A percentile compares a stretch with the other conserved stretches of the same genome.
Evolutionary conservation across 805 yeast species (phyloP).

Genomic region (Millerago galiae): DNA sequence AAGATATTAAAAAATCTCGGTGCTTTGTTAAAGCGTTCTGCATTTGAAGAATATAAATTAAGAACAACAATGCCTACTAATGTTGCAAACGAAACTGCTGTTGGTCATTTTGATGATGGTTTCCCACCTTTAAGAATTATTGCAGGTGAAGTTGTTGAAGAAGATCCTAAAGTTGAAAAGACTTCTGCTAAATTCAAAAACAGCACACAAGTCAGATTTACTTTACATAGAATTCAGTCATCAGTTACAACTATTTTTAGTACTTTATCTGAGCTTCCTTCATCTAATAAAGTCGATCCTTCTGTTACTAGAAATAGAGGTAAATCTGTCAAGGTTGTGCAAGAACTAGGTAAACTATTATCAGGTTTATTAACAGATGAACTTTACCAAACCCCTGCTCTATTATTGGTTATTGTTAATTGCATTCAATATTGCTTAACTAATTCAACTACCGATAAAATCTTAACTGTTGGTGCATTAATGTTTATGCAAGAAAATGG

Average conservation of each 20-base stretch:
- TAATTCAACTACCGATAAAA: conserved; percentile 26
- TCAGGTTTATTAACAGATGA: conserved; percentile 21
- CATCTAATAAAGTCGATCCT: conserved; percentile 43
- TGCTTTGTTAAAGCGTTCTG: conserved; percentile 40
- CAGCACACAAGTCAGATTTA: conserved; percentile 47
- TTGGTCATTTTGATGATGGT: conserved; percentile 25
- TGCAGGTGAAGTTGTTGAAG: conserved; percentile 33
- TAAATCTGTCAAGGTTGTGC: conserved; percentile 35
- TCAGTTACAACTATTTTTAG: conserved; percentile 36
- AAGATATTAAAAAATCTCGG: conserved; percentile 36
- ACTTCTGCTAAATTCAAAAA: conserved; percentile 59
- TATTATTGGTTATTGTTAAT: conserved; percentile 31
- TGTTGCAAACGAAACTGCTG: conserved; percentile 38
- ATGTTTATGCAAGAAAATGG: conserved; percentile 49
- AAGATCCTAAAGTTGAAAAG: conserved; percentile 31
- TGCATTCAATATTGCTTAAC: conserved; percentile 30
- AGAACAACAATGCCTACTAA: conserved; percentile 42
- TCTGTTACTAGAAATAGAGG: conserved; percentile 29
- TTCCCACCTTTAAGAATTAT: conserved; percentile 37
- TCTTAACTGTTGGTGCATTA: conserved; percentile 35
- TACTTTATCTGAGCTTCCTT: conserved; percentile 38
- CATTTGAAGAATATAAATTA: conserved; percentile 51
- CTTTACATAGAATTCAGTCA: conserved; percentile 43
- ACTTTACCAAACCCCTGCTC: conserved; percentile 18
- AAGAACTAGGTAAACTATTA: conserved; percentile 22